Evolutionary conservation across 2,329 filamentous ascomycete species (phyloP), one percentile per base, ranked within the genome.

Genomic region (Colletotrichum camelliae): DNA sequence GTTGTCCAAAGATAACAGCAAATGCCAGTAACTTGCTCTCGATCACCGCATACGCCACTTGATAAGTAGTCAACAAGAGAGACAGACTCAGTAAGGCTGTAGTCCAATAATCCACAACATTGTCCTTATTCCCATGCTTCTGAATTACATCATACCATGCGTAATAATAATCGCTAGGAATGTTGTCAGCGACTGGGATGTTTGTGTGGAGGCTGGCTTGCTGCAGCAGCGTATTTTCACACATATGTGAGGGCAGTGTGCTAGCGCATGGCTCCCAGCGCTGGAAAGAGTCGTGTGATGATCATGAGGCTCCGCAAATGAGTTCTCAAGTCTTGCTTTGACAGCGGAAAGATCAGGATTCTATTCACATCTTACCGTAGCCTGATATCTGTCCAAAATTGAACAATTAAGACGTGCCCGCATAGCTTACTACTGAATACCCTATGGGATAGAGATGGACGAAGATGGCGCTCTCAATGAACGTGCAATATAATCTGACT

Each of bases 381-480:
- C 12, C 33, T 35, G 33, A 7, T 7, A 9, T 48, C 10, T 5
- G 3, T 18, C 15, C 7, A 39, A 16, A 9, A 1, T n/a, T 48
- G n/a, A 48, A 48, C n/a, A 12, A 21, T 13, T 9, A 48, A 48
- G 13, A 12, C 3, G 43, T 21, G 43, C 6, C 43, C 10, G n/a
- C 1, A 10, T 12, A 7, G 10, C n/a, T 21, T 12, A 21, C 43
- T 6, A 21, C 43, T 21, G n/a, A 1, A 48, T 12, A 13, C n/a
- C 3, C 10, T 4, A 24, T 24, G 24, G 24, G 5, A 48, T 48
- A 48, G 43, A 48, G 18, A 12, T 10, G 43, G n/a, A 21, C 3
- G 0, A 21, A 4, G n/a, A 48, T 48, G 0, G 10, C 43, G 3
- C 39, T 48, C 1, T 48, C 9, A 12, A 12, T 48, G 1, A 18